A percentile compares a stretch with the other conserved stretches of the same genome.
phyloP scores from a whole-genome alignment of 2,329 filamentous ascomycete genomes.

The Aspergillus ibericus region DNA sequence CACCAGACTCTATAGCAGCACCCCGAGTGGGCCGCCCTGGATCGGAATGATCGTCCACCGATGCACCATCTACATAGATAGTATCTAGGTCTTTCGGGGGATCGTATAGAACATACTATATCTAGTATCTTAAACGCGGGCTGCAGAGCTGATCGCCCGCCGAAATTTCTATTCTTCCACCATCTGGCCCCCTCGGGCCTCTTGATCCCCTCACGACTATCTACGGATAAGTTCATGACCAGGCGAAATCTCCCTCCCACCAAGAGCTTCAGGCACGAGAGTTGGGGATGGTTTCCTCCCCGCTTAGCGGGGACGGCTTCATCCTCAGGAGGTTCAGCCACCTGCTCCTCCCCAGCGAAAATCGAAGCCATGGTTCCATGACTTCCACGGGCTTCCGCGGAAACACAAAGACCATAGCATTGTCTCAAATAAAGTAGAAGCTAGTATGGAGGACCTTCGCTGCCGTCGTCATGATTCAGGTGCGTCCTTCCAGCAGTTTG shows the following conservation, averaged over 20 bases:
- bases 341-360: neutral
- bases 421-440: slow-evolving; percentile 1
- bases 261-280: neutral
- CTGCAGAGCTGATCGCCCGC: neutral
- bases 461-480: neutral
- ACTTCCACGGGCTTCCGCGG: neutral
- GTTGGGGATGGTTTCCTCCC: neutral
- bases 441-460: neutral
- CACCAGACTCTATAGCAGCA: neutral
- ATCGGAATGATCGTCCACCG: slow-evolving; percentile 1
- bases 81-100: neutral
- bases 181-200: neutral
- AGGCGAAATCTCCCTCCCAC: neutral
- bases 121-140: neutral
- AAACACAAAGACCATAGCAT: neutral
- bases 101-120: neutral
- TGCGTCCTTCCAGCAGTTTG: neutral
- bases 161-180: neutral
- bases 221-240: neutral
- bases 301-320: neutral
- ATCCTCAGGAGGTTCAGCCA: neutral
- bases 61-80: neutral
- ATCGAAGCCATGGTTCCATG: neutral
- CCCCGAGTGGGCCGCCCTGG: slow-evolving; percentile 5
- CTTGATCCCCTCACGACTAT: neutral